Conservation (phyloP, 352 stramenopile genomes). For the Phytophthora tubulina region DNA sequence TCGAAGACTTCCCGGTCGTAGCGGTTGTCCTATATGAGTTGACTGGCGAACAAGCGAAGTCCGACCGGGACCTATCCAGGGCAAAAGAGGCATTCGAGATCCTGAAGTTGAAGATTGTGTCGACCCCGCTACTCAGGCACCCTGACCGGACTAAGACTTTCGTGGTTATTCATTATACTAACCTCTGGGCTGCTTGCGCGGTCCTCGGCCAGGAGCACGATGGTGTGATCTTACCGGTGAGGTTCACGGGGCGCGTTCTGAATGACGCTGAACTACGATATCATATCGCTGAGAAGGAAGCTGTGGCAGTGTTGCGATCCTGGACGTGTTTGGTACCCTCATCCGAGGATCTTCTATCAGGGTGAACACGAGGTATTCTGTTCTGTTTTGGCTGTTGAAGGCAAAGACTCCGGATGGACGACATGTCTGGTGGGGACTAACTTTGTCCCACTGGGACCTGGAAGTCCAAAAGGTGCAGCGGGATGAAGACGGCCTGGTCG, state of each 20-base stretch:
- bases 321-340: neutral
- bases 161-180: neutral
- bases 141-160: neutral
- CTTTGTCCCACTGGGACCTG: neutral
- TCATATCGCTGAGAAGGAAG: neutral
- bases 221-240: too few species aligned
- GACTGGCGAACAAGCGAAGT: neutral
- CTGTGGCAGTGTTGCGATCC: neutral
- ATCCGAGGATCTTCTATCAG: too few species aligned
- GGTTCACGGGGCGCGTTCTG: too few species aligned
- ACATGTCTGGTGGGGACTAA: neutral
- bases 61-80: too few species aligned
- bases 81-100: neutral
- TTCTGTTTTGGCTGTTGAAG: neutral
- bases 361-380: neutral
- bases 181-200: neutral
- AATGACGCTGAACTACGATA: neutral
- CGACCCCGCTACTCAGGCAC: neutral
- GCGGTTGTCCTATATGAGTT: neutral
- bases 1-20: neutral
- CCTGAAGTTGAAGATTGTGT: neutral
- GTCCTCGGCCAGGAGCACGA: neutral
- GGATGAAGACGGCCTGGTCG: neutral
- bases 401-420: neutral
- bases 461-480: neutral